Evolutionary conservation across 768 basidiomycete genomes (phyloP), one percentile per base, ranked within the genome.

Genomic region (Clitopilus hobsonii): DNA sequence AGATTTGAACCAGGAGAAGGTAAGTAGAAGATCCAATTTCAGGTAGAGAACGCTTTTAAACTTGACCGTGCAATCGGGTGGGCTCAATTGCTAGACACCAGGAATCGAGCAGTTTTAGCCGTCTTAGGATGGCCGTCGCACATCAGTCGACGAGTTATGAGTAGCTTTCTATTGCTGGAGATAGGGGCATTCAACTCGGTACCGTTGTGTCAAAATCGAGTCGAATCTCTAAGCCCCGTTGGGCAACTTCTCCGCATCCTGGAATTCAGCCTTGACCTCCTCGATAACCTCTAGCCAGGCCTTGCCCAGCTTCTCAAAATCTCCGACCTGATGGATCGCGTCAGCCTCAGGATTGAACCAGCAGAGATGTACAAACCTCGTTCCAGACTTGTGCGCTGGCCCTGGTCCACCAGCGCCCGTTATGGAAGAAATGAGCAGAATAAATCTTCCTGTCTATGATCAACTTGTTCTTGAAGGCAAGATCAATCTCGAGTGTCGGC

Each of bases 401-500:
- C 26, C 63, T 53, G 20, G 56, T 54, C 63, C 63, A 64, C 63
- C 63, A 64, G 2, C 54, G 49, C 1, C 53, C 58, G 22, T 61
- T 61, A 28, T 64, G 63, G 25, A 52, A 56, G 22, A 56, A 64
- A 2, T 49, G 54, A 2, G 51, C 54, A 1, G 54, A 55, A 38
- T 51, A 55, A 1, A 65, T 61, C 7, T 71, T 72, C 30, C 66
- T 59, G 22, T 67, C 63, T 0, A 58, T 54, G 20, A 73, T 54
- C 28, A 75, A 27, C 32, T 69, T 69, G 4, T 60, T 38, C 51
- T 67, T 58, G 41, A 75, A 63, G n/a, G 51, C 27, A 5, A 54
- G 26, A 23, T 66, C 59, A 22, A 72, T 53, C 24, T 65, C 61
- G 2, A 36, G 36, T 4, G 54, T 54, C 18, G 52, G 52, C 16